A percentile compares a stretch with the other conserved stretches of the same genome.
These are phyloP conservation scores for Histomonas meleagridis DNA, from an alignment of 208 protist genomes.

Conservation along the genomic window DNA sequence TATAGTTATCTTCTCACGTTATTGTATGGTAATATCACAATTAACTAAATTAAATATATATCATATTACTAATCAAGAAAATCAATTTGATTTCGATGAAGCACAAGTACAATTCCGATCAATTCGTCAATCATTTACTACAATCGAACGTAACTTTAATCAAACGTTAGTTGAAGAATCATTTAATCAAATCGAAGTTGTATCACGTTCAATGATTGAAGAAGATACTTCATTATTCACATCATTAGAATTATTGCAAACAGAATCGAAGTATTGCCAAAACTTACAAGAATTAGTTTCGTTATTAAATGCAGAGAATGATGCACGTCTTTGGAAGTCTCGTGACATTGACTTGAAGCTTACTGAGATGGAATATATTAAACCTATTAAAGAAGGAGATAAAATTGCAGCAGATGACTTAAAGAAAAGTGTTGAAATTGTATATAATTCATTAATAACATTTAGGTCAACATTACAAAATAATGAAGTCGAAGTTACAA, in stretches of 20 bases:
- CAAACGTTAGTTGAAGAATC: background rate
- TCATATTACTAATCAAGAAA: background rate
- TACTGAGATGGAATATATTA: background rate
- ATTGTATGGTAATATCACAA: background rate
- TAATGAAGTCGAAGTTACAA: background rate
- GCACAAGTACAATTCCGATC: no score
- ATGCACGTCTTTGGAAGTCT: background rate
- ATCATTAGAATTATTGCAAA: no score
- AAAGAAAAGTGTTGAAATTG: background rate
- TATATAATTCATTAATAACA: background rate
- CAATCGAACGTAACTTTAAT: no score
- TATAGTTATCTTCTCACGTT: background rate
- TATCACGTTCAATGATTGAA: no score
- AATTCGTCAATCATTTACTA: no score
- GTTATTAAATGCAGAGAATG: no score
- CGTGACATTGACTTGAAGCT: background rate
- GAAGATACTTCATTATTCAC: no score
- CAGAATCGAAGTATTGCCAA: no score
- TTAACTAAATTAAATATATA: background rate
- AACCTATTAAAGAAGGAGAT: background rate
- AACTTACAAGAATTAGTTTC: no score
- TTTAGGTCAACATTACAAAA: background rate
- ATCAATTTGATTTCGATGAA: background rate
- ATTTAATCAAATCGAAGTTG: background rate
- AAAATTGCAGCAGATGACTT: background rate